Evolutionary conservation across 306 rosid genomes (phyloP).

Genomic region (Ochetophila trinervis): DNA sequence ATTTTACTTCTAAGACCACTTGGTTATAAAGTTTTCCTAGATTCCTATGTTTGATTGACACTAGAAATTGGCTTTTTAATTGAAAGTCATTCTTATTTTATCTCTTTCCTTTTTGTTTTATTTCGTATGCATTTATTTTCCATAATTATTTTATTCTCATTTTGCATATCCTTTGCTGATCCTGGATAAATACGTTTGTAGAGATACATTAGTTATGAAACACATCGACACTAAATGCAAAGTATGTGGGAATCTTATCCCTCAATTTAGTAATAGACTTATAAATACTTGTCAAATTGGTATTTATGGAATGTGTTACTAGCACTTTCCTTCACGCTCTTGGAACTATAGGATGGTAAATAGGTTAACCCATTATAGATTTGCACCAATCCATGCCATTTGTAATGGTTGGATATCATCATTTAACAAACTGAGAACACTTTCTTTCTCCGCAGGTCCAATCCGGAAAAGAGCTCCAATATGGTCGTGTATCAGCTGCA

Average conservation of each 20-base stretch:
- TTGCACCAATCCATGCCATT: neutral
- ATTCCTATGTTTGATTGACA: too few species aligned
- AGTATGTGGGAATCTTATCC: too few species aligned
- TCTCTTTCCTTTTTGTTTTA: conserved; percentile 2
- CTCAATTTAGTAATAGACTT: too few species aligned
- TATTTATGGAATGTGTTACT: too few species aligned
- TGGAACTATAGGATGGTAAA: too few species aligned
- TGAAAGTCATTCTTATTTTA: too few species aligned
- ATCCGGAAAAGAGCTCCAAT: conserved; percentile 52
- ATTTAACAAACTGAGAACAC: conserved; percentile 30
- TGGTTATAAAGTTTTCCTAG: too few species aligned
- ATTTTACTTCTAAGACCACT: too few species aligned
- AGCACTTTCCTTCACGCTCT: too few species aligned
- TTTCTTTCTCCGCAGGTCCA: conserved; percentile 39
- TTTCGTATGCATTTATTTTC: neutral
- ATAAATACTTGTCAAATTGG: too few species aligned
- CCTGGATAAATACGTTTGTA: neutral
- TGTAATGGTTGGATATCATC: conserved; percentile 21
- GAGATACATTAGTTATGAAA: neutral
- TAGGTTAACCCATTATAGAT: too few species aligned
- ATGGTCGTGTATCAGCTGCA: conserved; percentile 76
- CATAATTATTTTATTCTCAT: neutral
- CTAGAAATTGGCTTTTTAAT: too few species aligned
- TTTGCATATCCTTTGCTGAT: neutral
- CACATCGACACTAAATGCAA: neutral